These are phyloP conservation scores for Sporothrix inflata DNA, from an alignment of 2,329 filamentous ascomycete genomes.

Conservation along the genomic window DNA sequence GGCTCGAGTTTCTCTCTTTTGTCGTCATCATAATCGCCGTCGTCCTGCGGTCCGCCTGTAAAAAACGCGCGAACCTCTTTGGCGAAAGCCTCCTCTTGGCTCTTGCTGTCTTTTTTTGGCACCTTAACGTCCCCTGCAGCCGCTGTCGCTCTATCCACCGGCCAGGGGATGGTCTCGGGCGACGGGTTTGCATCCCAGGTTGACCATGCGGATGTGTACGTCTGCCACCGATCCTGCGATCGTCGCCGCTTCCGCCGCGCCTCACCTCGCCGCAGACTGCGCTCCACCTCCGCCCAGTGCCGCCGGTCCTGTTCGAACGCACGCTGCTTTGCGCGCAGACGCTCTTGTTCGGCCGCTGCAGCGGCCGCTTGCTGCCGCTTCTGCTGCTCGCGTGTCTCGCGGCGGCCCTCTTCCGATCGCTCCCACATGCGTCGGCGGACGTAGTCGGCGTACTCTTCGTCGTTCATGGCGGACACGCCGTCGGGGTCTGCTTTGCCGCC, in stretches of 20 bases:
- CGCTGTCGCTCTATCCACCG: slow-evolving; percentile 53
- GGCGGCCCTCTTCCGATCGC: slow-evolving; percentile 80
- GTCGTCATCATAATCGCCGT: slow-evolving; percentile 29
- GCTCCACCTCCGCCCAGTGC: slow-evolving; percentile 62
- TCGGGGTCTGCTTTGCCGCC: slow-evolving; percentile 42
- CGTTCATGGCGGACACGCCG: slow-evolving; percentile 80
- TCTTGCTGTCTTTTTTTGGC: neutral
- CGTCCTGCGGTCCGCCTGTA: slow-evolving; percentile 48
- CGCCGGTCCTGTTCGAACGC: slow-evolving; percentile 36
- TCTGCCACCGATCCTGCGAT: slow-evolving; percentile 65
- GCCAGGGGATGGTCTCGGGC: slow-evolving; percentile 63
- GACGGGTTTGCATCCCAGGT: slow-evolving; percentile 49
- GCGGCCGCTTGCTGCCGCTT: slow-evolving; percentile 48
- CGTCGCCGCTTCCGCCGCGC: slow-evolving; percentile 58
- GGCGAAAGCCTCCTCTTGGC: slow-evolving; percentile 39
- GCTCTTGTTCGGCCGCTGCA: slow-evolving; percentile 50
- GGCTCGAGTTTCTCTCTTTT: slow-evolving; percentile 29
- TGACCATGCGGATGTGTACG: slow-evolving; percentile 68
- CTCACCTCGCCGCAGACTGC: slow-evolving; percentile 68
- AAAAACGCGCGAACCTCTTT: slow-evolving; percentile 72
- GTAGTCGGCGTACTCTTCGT: slow-evolving; percentile 87
- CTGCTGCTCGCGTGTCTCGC: slow-evolving; percentile 71
- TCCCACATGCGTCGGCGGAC: slow-evolving; percentile 95
- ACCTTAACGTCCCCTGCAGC: neutral
- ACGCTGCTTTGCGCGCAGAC: slow-evolving; percentile 54